phyloP scores from a whole-genome alignment of 2,329 filamentous ascomycete species.

The Alternaria longipes region DNA sequence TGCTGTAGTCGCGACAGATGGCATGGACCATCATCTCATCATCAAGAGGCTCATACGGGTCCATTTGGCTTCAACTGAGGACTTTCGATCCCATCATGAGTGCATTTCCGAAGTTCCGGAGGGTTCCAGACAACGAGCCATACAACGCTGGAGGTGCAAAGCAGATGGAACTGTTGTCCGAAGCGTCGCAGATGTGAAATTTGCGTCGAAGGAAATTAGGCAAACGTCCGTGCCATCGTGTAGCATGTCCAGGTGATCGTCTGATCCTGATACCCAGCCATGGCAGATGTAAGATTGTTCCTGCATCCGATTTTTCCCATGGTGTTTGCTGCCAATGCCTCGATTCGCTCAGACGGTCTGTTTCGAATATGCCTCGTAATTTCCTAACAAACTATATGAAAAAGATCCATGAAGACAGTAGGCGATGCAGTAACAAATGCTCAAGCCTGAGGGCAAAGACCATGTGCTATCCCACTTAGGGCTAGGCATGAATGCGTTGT shows the following conservation, averaged over 20 bases:
- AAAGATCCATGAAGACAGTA: background rate
- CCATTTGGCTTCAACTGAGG: background rate
- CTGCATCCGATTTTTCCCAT: background rate
- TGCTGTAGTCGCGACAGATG: background rate
- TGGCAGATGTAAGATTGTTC: background rate
- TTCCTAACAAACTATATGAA: background rate
- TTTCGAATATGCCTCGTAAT: background rate
- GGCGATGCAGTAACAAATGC: background rate
- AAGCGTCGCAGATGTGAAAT: background rate
- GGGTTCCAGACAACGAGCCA: background rate
- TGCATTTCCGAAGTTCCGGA: background rate
- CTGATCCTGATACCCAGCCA: background rate
- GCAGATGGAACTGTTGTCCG: background rate
- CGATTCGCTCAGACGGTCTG: background rate
- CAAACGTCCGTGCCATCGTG: background rate
- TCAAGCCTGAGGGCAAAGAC: background rate
- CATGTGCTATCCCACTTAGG: background rate
- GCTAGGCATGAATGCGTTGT: background rate
- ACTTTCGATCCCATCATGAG: background rate
- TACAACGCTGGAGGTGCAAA: background rate
- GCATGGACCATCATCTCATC: background rate
- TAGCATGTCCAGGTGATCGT: background rate
- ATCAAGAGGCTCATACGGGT: background rate
- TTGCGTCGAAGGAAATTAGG: background rate
- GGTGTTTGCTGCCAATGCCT: background rate